Percentiles rank a stretch among this genome's conserved stretches.
phyloP scores from a whole-genome alignment of 1,284 basidiomycete species.

The Ceratobasidium sp. region DNA sequence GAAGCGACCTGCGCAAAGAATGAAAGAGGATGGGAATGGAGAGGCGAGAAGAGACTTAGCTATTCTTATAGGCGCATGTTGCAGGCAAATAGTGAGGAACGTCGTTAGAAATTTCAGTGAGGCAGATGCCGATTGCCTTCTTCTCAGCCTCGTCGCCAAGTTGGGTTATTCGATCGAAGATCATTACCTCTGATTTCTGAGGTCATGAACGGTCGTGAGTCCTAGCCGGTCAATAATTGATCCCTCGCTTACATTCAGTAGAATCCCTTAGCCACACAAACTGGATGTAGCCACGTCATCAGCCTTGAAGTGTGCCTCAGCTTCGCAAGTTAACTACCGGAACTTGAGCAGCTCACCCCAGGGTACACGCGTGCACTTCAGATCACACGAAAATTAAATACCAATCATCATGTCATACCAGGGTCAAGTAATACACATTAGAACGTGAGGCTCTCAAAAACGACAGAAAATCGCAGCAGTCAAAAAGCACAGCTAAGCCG shows the following conservation, averaged over 20 bases:
- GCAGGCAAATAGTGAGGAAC: not conserved
- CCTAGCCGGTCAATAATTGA: not conserved
- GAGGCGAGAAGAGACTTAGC: not conserved
- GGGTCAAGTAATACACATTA: slow-evolving; percentile 5
- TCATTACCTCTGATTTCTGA: not conserved
- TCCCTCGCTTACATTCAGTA: not conserved
- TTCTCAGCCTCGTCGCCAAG: not conserved
- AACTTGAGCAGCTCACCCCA: no score
- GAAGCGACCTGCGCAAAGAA: not conserved
- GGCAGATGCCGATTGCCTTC: not conserved
- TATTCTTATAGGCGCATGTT: not conserved
- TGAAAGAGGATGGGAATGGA: not conserved
- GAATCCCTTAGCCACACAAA: no score
- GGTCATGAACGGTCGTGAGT: no score
- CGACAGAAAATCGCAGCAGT: not conserved
- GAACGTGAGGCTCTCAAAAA: slow-evolving; percentile 4
- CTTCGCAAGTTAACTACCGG: no score
- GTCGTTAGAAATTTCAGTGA: not conserved
- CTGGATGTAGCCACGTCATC: no score
- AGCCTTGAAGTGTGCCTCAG: no score
- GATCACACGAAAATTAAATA: not conserved
- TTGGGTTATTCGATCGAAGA: not conserved
- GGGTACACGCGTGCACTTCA: no score
- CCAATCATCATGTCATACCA: slow-evolving; percentile 4
- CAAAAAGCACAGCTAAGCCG: slow-evolving; percentile 47